Conservation (phyloP, 1,284 basidiomycete species). For the Ganoderma sinense region DNA sequence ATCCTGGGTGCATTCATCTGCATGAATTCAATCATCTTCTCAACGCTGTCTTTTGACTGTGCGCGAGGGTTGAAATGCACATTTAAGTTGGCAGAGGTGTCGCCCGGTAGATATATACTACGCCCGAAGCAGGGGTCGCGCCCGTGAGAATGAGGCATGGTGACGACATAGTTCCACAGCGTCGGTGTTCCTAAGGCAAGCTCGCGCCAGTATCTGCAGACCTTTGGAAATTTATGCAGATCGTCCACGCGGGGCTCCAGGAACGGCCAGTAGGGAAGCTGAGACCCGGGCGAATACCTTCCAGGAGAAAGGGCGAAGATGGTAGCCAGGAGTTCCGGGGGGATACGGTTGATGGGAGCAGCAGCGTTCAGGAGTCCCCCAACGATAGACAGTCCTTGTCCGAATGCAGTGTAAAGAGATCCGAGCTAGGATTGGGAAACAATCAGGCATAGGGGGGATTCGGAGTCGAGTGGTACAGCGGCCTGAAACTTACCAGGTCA, state of each 20-base stretch:
- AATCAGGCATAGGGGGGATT: not conserved
- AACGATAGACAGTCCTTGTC: not conserved
- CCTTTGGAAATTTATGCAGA: not conserved
- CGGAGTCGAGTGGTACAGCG: not conserved
- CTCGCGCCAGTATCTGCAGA: slow-evolving; percentile 4
- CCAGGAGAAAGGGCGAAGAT: slow-evolving; percentile 3
- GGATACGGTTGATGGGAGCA: slow-evolving; percentile 10
- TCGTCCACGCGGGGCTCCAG: not conserved
- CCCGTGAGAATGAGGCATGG: not conserved
- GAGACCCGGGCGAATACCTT: not conserved
- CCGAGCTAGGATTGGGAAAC: not conserved
- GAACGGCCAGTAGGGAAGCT: not conserved
- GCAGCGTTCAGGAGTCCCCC: slow-evolving; percentile 1
- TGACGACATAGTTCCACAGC: not conserved
- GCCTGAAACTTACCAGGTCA: not conserved
- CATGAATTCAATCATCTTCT: not conserved
- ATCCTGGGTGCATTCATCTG: not conserved
- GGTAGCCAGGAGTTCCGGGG: slow-evolving; percentile 5
- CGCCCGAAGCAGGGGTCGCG: not conserved
- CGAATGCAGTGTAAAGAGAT: not conserved
- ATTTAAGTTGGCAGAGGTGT: not conserved
- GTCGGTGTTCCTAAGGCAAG: not conserved
- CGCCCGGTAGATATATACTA: not conserved
- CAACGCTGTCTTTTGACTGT: not conserved
- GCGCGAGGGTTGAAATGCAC: not conserved